Base-by-base conservation (phyloP, 2,329 filamentous ascomycete genomes). In the Trichoderma harzianum region DNA sequence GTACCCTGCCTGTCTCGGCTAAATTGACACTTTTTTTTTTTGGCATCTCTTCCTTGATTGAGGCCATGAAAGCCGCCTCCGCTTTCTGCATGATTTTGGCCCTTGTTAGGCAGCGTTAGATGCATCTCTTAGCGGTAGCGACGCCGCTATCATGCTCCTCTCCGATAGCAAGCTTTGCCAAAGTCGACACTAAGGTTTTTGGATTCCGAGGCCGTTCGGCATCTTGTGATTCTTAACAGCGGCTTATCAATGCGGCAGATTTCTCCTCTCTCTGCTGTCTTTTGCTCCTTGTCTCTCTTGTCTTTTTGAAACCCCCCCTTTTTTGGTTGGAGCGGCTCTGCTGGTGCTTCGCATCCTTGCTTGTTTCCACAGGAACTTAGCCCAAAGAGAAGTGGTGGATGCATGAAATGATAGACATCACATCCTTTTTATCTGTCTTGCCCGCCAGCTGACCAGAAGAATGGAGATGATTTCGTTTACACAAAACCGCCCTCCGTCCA, bases 381-480 rank as follows among this genome's bases (percentile, higher is more conserved):
- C 68, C 70, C 64, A 26, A 72, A 72, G 55, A 72, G 24, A 72
- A 72, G 70, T 28, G 24, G 62, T 69, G 65, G 64, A 43, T 64
- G 70, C 70, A 69, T 72, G 26, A 63, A 53, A 18, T 63, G 70
- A 72, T 69, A 62, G 57, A 62, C 55, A 53, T 51, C 39, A 43
- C 39, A 43, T 43, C 39, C 39, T 43, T 58, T 61, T 61, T 64
- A 24, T 43, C 14, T 57, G 21, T 57, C 32, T 58, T 36, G 28
- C 58, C 62, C 65, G 53, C 61, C 53, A 60, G 34, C 51, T 65
- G 69, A 71, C 36, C 61, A 71, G 16, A 7, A 53, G 51, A 51
- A 36, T 36, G 34, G 53, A 60, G 24, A 53, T 64, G 36, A 14
- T 18, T 61, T 62, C 24, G 36, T 62, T 69, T 61, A 69, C 55